Conservation (phyloP, 305 asterid genomes). For the Nicotiana rustica region DNA sequence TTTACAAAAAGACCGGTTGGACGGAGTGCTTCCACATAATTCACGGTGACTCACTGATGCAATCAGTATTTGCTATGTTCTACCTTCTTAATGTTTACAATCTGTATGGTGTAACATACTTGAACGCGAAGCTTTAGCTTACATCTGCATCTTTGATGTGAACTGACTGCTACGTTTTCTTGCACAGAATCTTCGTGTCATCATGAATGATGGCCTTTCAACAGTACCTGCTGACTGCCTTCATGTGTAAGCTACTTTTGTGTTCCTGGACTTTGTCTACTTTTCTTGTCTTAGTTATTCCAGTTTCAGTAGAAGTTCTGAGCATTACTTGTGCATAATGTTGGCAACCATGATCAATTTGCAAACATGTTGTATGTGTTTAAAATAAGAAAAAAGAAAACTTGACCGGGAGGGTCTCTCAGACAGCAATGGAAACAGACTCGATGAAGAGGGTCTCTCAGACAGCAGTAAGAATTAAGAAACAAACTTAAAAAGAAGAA, state of each 20-base stretch:
- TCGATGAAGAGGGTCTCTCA: background rate
- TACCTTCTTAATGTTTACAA: conserved; percentile 21
- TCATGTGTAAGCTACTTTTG: conserved; percentile 72
- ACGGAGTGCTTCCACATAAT: conserved; percentile 24
- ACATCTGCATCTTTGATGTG: conserved; percentile 38
- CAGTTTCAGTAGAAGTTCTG: background rate
- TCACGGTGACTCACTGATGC: conserved; percentile 30
- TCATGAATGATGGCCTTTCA: conserved; percentile 98
- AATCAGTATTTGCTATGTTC: background rate
- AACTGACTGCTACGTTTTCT: conserved; percentile 47
- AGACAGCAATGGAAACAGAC: background rate
- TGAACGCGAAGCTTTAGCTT: conserved; percentile 13
- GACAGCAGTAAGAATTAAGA: background rate
- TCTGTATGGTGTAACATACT: conserved; percentile 23
- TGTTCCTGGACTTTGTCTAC: conserved; percentile 33
- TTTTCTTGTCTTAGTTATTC: conserved; percentile 19
- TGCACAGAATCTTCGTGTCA: conserved; percentile 90
- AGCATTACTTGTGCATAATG: conserved; percentile 13
- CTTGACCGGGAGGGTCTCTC: background rate
- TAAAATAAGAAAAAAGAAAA: conserved; percentile 26
- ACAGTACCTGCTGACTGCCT: conserved; percentile 88
- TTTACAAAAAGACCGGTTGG: background rate
- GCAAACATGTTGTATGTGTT: conserved; percentile 8
- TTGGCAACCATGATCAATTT: background rate
- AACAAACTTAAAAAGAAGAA: conserved; percentile 23